Evolutionary conservation across 2,329 filamentous ascomycete species (phyloP).

Genomic region (Aspergillus caelatus): DNA sequence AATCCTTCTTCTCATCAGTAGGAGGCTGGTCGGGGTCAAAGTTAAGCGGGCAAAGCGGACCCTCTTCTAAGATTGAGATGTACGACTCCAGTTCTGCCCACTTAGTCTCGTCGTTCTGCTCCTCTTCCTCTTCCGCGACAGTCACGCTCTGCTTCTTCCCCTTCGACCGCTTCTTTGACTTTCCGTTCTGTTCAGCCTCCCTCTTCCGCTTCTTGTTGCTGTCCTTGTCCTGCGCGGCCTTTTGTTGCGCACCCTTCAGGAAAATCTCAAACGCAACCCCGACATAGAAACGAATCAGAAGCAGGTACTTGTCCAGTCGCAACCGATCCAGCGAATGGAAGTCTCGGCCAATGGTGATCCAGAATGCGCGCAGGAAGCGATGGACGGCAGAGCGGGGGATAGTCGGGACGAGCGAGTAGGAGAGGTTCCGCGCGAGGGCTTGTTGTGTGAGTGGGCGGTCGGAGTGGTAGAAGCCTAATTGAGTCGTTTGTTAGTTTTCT

Average conservation of each 20-base stretch:
- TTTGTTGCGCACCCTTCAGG: conserved; percentile 28
- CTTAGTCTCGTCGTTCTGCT: conserved; percentile 23
- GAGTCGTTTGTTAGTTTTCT: background rate
- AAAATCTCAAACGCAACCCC: conserved; percentile 64
- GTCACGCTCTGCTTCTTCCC: conserved; percentile 17
- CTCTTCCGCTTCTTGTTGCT: conserved; percentile 36
- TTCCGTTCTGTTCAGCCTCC: conserved; percentile 26
- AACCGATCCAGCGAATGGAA: conserved; percentile 73
- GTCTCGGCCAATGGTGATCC: conserved; percentile 69
- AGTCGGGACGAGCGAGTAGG: conserved; percentile 63
- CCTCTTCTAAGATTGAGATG: conserved; percentile 43
- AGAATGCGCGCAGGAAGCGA: conserved; percentile 65
- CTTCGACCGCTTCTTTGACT: conserved; percentile 29
- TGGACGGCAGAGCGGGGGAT: conserved; percentile 55
- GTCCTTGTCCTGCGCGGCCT: conserved; percentile 12
- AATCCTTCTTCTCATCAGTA: conserved; percentile 30
- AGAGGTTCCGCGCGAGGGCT: conserved; percentile 75
- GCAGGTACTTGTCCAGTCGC: conserved; percentile 89
- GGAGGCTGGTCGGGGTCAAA: conserved; percentile 38
- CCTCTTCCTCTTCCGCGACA: conserved; percentile 22
- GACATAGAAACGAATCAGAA: conserved; percentile 78
- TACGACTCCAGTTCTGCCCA: conserved; percentile 42
- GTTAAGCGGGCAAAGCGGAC: conserved; percentile 43
- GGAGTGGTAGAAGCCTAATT: conserved; percentile 81
- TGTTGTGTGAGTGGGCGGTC: conserved; percentile 89